Evolutionary conservation across 148 eudicot species (phyloP).

Genomic region (Heliamphora exappendiculata): DNA sequence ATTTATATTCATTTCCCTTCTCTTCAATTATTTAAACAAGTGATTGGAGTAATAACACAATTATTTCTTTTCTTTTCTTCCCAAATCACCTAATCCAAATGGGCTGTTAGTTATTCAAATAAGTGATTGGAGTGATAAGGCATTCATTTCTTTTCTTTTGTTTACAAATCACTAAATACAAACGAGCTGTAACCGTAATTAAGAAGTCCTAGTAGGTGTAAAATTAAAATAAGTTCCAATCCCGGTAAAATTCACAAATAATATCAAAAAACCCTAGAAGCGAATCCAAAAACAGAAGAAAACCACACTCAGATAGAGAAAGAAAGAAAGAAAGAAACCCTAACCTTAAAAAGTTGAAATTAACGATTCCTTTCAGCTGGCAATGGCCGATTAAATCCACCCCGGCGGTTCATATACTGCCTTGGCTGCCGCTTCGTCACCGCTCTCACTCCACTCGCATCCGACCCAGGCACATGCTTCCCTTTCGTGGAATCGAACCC

Average conservation of each 20-base stretch:
- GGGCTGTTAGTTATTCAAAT: no score
- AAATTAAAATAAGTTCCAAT: background rate
- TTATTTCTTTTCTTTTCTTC: no score
- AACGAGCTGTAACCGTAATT: no score
- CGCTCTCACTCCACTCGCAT: conserved; percentile 75
- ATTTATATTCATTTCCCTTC: no score
- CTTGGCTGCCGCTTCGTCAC: conserved; percentile 88
- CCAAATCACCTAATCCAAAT: no score
- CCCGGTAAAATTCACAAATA: background rate
- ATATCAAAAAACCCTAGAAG: background rate
- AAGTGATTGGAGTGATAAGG: no score
- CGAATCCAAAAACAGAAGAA: background rate
- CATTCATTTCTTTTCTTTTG: no score
- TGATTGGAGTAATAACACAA: no score
- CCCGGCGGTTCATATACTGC: conserved; percentile 96
- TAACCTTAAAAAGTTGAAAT: conserved; percentile 13
- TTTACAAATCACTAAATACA: no score
- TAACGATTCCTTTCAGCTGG: conserved; percentile 85
- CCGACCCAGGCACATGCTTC: conserved; percentile 74
- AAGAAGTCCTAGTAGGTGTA: background rate
- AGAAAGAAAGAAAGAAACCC: conserved; percentile 8
- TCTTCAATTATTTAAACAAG: no score
- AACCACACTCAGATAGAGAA: background rate
- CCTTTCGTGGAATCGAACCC: conserved; percentile 96
- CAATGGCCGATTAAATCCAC: conserved; percentile 93